Base-by-base conservation (phyloP, 768 basidiomycete species). In the Pleurotus platypus region DNA sequence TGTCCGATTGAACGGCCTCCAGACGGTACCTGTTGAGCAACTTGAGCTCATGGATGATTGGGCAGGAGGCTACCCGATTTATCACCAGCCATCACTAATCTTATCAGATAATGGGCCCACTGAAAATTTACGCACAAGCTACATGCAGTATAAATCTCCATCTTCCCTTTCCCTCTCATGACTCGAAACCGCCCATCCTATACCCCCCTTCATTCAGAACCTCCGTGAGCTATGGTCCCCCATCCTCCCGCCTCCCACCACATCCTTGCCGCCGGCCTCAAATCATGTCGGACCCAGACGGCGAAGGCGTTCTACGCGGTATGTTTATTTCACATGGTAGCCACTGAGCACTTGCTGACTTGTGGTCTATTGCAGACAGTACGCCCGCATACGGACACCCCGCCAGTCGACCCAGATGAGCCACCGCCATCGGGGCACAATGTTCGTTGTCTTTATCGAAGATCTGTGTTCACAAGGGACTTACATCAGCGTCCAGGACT, bases 401-500 rank as follows among this genome's bases (percentile, higher is more conserved):
- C 70, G 1, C 58, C 69, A 46, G 67, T 27, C 71, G 75, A 42
- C 61, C 66, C 15, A 77, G 78, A 78, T 15, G 43, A 64, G 8
- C 72, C 74, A 1, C 67, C 75, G 4, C 71, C 83, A 26, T 12
- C n/a, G 11, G 51, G 51, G 22, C 81, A 83, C 51, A 82, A 84
- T 67, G 85, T 83, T 62, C 60, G 77, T 67, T 18, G 50, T 46
- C n/a, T 59, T 53, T 30, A 35, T 24, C 35, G 38, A 39, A 58
- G 5, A 30, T 46, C 46, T 27, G 27, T 49, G 30, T 35, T 11
- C 11, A 58, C 49, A 38, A 54, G 54, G 48, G 18, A 49, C 38
- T 60, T 15, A 57, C 49, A 57, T 55, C 47, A 50, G 38, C 61
- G 58, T 63, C 55, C 69, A 98, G 94, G 97, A 98, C 69, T 95